A percentile compares a stretch with the other conserved stretches of the same genome.
phyloP scores from a whole-genome alignment of 495 filamentous ascomycete genomes.

The Monascus purpureus region DNA sequence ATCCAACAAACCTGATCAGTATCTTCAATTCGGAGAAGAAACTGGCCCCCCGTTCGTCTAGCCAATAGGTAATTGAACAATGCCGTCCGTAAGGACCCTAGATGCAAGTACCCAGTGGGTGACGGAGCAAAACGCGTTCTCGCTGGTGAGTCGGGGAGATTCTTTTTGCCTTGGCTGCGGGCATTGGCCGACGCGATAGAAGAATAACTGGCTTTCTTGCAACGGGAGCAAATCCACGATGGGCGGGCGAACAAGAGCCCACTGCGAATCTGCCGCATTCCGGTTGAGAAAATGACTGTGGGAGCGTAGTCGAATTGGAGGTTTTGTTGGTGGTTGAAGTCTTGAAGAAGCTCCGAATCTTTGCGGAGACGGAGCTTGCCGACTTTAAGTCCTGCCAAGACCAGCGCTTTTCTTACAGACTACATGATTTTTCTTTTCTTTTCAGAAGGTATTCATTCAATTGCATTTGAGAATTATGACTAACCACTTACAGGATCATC shows the following conservation, averaged over 20 bases:
- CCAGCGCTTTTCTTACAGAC: no score
- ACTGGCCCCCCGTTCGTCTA: conserved; percentile 80
- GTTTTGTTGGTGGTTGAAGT: no score
- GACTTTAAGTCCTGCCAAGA: no score
- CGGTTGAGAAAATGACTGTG: no score
- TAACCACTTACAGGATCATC: no score
- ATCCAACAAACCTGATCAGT: conserved; percentile 65
- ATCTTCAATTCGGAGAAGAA: conserved; percentile 84
- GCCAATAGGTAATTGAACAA: conserved; percentile 86
- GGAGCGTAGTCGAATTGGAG: no score
- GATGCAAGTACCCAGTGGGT: conserved; percentile 83
- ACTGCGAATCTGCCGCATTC: conserved; percentile 14
- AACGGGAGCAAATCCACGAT: conserved; percentile 29
- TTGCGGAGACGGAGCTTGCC: no score
- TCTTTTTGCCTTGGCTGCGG: conserved; percentile 18
- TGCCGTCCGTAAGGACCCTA: conserved; percentile 83
- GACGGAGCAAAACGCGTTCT: conserved; percentile 93
- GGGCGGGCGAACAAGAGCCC: conserved; percentile 21
- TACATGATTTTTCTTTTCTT: no score
- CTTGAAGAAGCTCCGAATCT: no score
- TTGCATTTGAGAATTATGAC: no score
- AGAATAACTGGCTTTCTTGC: conserved; percentile 18
- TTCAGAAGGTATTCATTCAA: no score
- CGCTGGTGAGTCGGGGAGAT: conserved; percentile 48
- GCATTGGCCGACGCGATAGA: conserved; percentile 12